These are phyloP conservation scores for Phialophora chinensis DNA, from an alignment of 2,329 filamentous ascomycete genomes.

Conservation along the genomic window DNA sequence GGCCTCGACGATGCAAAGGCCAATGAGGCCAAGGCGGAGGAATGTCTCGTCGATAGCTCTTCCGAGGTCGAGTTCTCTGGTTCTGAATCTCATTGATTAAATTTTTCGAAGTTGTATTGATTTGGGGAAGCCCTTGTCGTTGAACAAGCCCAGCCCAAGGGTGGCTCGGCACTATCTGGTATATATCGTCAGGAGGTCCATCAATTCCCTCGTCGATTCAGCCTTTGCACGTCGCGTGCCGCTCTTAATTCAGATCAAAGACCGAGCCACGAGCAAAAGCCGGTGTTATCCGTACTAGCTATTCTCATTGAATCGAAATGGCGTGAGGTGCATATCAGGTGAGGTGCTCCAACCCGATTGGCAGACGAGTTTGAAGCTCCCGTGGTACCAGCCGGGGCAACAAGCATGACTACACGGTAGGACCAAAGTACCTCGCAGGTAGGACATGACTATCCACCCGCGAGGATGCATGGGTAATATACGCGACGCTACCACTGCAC, in stretches of 20 bases:
- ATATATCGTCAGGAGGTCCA: not conserved
- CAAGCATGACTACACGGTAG: not conserved
- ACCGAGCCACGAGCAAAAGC: not conserved
- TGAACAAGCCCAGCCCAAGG: not conserved
- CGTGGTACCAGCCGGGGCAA: not conserved
- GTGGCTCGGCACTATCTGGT: not conserved
- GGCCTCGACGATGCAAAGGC: conserved; percentile 22
- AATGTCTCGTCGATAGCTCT: conserved; percentile 33
- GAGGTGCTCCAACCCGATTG: not conserved
- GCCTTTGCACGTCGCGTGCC: not conserved
- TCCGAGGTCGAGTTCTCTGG: conserved; percentile 30
- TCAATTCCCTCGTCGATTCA: not conserved
- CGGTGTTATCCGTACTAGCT: not conserved
- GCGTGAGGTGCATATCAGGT: not conserved
- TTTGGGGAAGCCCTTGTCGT: not conserved
- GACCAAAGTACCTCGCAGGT: not conserved
- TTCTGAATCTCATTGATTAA: conserved; percentile 29
- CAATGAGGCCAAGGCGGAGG: conserved; percentile 30
- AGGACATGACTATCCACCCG: not conserved
- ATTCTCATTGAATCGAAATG: not conserved
- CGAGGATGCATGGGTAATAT: not conserved
- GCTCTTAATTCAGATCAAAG: not conserved
- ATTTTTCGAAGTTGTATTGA: not conserved
- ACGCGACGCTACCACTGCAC: not conserved
- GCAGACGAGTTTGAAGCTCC: not conserved